Base-by-base conservation (phyloP, 176 grass and related monocot species). In the Coix lacrymajobi region DNA sequence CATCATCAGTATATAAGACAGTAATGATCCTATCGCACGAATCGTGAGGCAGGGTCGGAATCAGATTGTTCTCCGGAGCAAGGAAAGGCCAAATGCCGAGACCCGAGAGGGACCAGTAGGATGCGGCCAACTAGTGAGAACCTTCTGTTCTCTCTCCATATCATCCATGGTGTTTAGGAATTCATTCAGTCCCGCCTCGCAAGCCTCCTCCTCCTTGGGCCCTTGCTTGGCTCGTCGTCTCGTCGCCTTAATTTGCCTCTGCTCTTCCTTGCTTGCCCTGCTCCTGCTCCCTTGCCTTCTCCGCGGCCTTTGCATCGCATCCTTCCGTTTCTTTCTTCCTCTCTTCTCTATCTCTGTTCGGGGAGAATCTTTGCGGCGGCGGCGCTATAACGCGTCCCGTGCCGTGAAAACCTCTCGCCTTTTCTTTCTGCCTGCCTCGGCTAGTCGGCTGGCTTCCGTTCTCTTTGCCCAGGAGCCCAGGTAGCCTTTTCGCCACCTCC, bases 181-280 rank as follows among this genome's bases (percentile, higher is more conserved):
- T 51, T 51, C 48, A 64, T 78, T 78, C 76, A 13, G 83, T 79
- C 87, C 87, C 87, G 71, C 76, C 58, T 94, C 62, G 62, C 72
- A 97, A 92, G 89, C 67, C 76, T 82, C 38, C 77, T 80, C 34
- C 79, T 85, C 37, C 17, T 75, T n/a, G n/a, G n/a, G n/a, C n/a
- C n/a, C n/a, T n/a, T n/a, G n/a, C n/a, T n/a, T n/a, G n/a, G n/a
- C n/a, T n/a, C n/a, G n/a, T n/a, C n/a, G n/a, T 11, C 36, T 25
- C 36, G 36, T 20, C 43, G 41, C 43, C 44, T 28, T 51, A 51
- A 20, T 17, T 19, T 41, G 40, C 41, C 77, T 44, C 24, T 28
- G 57, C n/a, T 26, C 82, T 81, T 52, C 67, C 51, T 36, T 65
- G 5, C 44, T 85, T 52, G 16, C 62, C 73, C 29, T 32, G 10